Evolutionary conservation across 805 yeast species (phyloP), one percentile per base, ranked within the genome.

Genomic region (Cyberlindnera maclurae): DNA sequence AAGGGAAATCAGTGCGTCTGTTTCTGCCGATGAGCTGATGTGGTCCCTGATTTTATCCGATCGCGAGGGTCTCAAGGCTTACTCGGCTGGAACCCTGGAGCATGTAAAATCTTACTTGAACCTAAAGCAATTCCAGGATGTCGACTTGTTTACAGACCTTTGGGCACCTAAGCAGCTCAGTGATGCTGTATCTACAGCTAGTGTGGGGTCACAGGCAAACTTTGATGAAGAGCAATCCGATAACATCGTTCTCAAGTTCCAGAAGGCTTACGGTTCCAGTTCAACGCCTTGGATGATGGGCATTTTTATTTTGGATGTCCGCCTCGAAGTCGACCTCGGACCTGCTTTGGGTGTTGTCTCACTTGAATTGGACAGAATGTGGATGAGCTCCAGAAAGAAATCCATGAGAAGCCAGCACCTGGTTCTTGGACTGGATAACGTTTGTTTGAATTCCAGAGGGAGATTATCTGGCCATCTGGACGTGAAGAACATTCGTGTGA

Each of bases 71-170:
- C 51, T 65, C 12, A 71, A 67, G 31, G 53, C 76, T 3, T 62
- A 67, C 31, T 68, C 79, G 2, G 64, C 79, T 0, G 77, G 75
- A 4, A 64, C 70, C 9, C 48, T 87, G 5, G 63, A 72, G 0
- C 76, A 75, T 40, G 72, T 82, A 3, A 65, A 65, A 26, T 70
- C 84, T 0, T 82, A 75, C 50, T 62, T 93, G 40, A 84, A 86
- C 49, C 67, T 88, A 43, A 84, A 84, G 49, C 97, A 93, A 57
- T 67, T 84, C 37, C 96, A 89, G 55, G 97, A 93, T 56, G 59
- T 90, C 40, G 81, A 83, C 37, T 60, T 89, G 20, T 93, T 93
- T 60, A 68, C 68, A 40, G 95, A 89, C 59, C 77, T 86, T 26
- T 88, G 97, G 96, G 55, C 90, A 0, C 8, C 24, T 6, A 37